Base-by-base conservation (phyloP, 352 stramenopile species). In the Phytophthora sp. region DNA sequence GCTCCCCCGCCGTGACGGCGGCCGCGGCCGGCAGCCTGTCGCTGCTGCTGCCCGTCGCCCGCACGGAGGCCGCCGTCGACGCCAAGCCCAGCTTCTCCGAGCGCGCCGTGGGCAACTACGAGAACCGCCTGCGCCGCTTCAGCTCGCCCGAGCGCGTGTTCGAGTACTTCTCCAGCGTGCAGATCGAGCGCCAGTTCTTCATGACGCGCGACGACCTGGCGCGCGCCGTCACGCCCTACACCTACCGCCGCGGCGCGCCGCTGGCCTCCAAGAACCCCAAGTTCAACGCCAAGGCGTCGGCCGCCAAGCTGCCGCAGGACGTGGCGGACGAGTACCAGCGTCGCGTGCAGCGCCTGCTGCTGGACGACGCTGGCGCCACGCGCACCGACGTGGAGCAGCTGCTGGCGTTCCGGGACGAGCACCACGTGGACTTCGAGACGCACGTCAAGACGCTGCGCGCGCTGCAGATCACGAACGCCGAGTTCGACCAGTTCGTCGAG, bases 81-180 rank as follows among this genome's bases (percentile, higher is more conserved):
- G 57, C 66, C 13, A 62, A 69, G 37, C 82, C 84, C 32, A 85
- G 72, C 17, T 95, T 94, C 60, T 78, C 74, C 23, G 84, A 96
- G 75, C 82, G 84, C 20, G 92, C 82, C 13, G 76, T 96, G 15
- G 87, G 89, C 62, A 93, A 79, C 43, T 96, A 96, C 68, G 89
- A 96, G 76, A 96, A 96, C 73, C 86, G 89, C 1, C 52, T 96
- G 49, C 89, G 89, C 58, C 85, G 82, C 61, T 93, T 94, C 71
- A 91, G 79, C 55, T 78, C 80, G 9, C 89, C 89, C 20, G 87
- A 96, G 75, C 88, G 88, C 54, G 85, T 96, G 9, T 96, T 96
- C 54, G 85, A 94, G 79, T 96, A 96, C 67, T 96, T 96, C 55
- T 92, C 89, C 15, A 92, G 81, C 49, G 84, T 96, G 2, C 74